These are phyloP conservation scores for Coemansia furcata DNA, from an alignment of 192 early-diverging fungal species.

Conservation along the genomic window DNA sequence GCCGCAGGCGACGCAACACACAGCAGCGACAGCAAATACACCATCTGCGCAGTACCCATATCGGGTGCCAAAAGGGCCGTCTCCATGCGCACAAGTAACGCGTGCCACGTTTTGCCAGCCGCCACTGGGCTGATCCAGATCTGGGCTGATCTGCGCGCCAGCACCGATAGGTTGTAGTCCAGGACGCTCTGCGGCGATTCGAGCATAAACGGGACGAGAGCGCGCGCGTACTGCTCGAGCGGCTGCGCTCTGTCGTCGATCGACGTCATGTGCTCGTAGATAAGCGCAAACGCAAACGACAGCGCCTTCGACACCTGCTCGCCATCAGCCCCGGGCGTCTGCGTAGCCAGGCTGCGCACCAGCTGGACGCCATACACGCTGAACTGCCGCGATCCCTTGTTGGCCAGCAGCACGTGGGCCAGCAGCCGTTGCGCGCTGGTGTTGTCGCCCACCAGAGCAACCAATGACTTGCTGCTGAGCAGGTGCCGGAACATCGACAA, in stretches of 20 bases:
- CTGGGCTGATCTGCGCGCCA: conserved; percentile 17
- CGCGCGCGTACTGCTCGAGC: conserved; percentile 3
- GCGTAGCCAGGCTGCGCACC: conserved; percentile 1
- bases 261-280: conserved; percentile 12
- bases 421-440: conserved; percentile 27
- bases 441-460: conserved; percentile 7
- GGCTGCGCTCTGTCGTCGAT: background rate
- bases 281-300: conserved; percentile 24
- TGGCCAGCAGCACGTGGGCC: conserved; percentile 25
- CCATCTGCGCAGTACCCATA: background rate
- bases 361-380: conserved; percentile 10
- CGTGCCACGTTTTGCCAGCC: conserved; percentile 19
- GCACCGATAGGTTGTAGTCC: conserved; percentile 10
- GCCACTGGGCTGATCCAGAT: conserved; percentile 6
- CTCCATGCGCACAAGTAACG: conserved; percentile 12
- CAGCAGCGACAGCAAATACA: conserved; percentile 10
- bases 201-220: background rate
- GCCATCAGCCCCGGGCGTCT: background rate
- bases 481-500: conserved; percentile 34
- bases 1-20: conserved; percentile 18
- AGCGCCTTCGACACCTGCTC: background rate
- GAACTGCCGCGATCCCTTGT: conserved; percentile 16
- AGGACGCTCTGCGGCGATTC: conserved; percentile 6
- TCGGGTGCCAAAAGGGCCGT: background rate
- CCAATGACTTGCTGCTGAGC: conserved; percentile 11